A percentile compares a stretch with the other conserved stretches of the same genome.
phyloP scores from a whole-genome alignment of 2,329 filamentous ascomycete genomes.

The Venturia effusa region DNA sequence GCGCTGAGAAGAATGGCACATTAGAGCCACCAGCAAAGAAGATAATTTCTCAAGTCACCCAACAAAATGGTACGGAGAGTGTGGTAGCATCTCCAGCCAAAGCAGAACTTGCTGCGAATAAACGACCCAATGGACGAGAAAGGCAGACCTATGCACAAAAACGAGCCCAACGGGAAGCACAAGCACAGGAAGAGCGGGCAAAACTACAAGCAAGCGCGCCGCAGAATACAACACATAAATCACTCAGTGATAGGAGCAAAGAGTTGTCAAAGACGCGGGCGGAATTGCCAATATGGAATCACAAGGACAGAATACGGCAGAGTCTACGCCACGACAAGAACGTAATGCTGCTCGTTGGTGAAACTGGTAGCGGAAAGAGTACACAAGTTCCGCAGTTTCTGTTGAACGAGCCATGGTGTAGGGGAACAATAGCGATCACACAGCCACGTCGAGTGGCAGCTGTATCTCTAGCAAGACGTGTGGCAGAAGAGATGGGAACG shows the following conservation, averaged over 20 bases:
- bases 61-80: not conserved
- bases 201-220: not conserved
- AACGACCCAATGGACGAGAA: conserved; percentile 2
- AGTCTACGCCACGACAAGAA: conserved; percentile 51
- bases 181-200: not conserved
- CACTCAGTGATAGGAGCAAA: conserved; percentile 9
- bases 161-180: not conserved
- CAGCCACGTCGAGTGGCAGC: conserved; percentile 90
- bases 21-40: not conserved
- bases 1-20: conserved; percentile 8
- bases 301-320: conserved; percentile 57
- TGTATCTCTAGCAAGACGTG: conserved; percentile 77
- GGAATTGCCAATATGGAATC: conserved; percentile 69
- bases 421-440: conserved; percentile 80
- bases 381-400: conserved; percentile 94
- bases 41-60: not conserved
- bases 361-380: conserved; percentile 94
- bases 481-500: conserved; percentile 71
- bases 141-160: conserved; percentile 1
- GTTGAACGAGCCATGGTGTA: conserved; percentile 69
- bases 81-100: not conserved
- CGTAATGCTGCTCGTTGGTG: conserved; percentile 76
- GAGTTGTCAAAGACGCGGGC: conserved; percentile 38
- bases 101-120: not conserved
- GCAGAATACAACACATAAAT: not conserved